Percentiles rank a stretch among this genome's conserved stretches.
These are phyloP conservation scores for Aspergillus mulundensis DNA, from an alignment of 495 filamentous ascomycete species.

Conservation along the genomic window DNA sequence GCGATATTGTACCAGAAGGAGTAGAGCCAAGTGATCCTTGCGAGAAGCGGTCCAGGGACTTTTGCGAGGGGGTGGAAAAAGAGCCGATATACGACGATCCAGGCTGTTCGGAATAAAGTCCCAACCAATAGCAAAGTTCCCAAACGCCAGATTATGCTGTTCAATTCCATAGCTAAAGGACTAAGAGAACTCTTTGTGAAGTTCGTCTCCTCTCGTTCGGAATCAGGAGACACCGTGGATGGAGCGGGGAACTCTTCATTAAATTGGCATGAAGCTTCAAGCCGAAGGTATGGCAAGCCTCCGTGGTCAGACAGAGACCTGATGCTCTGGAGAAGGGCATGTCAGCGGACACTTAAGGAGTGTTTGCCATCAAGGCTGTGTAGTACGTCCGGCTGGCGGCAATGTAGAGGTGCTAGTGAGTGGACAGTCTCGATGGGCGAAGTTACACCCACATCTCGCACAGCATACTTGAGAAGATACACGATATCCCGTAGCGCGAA, in stretches of 20 bases:
- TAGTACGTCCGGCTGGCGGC: neutral
- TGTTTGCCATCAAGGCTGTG: neutral
- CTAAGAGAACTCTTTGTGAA: neutral
- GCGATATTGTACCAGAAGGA: constrained; percentile 19
- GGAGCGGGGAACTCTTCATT: neutral
- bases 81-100: constrained; percentile 18
- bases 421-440: neutral
- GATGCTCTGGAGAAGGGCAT: too few species aligned
- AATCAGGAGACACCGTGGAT: neutral
- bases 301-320: neutral
- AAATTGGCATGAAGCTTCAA: neutral
- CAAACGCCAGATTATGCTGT: constrained; percentile 3
- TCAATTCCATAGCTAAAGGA: neutral
- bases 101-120: neutral
- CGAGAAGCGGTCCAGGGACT: constrained; percentile 22
- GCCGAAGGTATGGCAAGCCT: neutral
- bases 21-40: constrained; percentile 12
- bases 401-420: neutral
- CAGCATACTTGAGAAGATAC: neutral
- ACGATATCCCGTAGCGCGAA: too few species aligned
- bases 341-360: neutral
- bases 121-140: neutral
- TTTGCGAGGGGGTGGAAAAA: constrained; percentile 28
- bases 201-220: neutral
- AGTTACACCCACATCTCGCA: neutral